Base-by-base conservation (phyloP, 2,329 filamentous ascomycete species). In the Phaeomoniella chlamydospora region DNA sequence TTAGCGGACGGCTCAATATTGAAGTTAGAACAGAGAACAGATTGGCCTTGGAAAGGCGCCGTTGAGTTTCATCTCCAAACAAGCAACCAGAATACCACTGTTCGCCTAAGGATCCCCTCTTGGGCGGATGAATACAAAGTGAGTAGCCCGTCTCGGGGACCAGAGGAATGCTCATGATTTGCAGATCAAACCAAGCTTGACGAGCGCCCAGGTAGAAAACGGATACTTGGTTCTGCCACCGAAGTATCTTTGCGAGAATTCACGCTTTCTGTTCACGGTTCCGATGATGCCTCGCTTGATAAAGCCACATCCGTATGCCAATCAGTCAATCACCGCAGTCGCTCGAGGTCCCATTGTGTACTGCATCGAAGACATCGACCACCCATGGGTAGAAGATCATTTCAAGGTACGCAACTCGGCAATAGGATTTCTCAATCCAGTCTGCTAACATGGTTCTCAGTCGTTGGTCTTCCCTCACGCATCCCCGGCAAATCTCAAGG, bases 381-480 rank as follows among this genome's bases (percentile, higher is more conserved):
- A 32, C 15, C 30, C 30, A 32, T 32, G 30, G 30, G 30, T 32
- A 17, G 30, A 32, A 6, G 30, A 32, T 32, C 30, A 32, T 39
- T 49, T 49, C 38, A 44, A 50, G 44, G 46, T 49, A 37, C 34
- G 15, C n/a, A n/a, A n/a, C n/a, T n/a, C n/a, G n/a, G n/a, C n/a
- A n/a, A n/a, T n/a, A n/a, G n/a, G n/a, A n/a, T n/a, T n/a, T n/a
- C n/a, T n/a, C n/a, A n/a, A n/a, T n/a, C n/a, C n/a, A n/a, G n/a
- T n/a, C n/a, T n/a, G n/a, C n/a, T n/a, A n/a, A n/a, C n/a, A n/a
- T n/a, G n/a, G n/a, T n/a, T n/a, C n/a, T n/a, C n/a, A n/a, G n/a
- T n/a, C n/a, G n/a, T n/a, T n/a, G n/a, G n/a, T n/a, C n/a, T n/a
- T n/a, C n/a, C n/a, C n/a, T n/a, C n/a, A n/a, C n/a, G n/a, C n/a